Conservation (phyloP, 78 protist genomes). For the Protostelium mycophagum region DNA sequence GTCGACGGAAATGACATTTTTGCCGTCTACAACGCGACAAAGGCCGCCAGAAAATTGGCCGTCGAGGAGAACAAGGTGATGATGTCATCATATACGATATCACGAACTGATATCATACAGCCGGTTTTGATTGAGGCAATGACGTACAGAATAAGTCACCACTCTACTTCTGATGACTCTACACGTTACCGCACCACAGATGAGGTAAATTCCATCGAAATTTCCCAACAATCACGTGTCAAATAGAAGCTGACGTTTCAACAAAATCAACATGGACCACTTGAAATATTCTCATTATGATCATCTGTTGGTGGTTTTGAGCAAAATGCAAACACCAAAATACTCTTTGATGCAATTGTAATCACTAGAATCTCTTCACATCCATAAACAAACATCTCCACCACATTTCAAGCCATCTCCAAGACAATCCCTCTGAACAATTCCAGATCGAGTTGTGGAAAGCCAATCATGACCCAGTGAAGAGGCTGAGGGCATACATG, state of each 20-base stretch:
- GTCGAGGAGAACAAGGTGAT: constrained; percentile 19
- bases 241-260: not conserved
- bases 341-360: constrained; percentile 1
- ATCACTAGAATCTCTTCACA: too few relatives aligned
- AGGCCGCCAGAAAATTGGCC: constrained; percentile 69
- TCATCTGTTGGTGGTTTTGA: not conserved
- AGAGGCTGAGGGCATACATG: constrained; percentile 26
- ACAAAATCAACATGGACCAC: not conserved
- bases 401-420: too few relatives aligned
- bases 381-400: too few relatives aligned
- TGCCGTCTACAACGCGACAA: constrained; percentile 86
- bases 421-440: not conserved
- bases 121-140: constrained; percentile 85
- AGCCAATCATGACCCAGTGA: constrained; percentile 24
- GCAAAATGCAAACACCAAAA: not conserved
- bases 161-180: constrained; percentile 93
- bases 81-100: not conserved
- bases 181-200: constrained; percentile 76
- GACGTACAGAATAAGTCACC: constrained; percentile 84
- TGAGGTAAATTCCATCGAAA: constrained; percentile 61
- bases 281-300: not conserved
- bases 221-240: constrained; percentile 61
- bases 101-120: not conserved
- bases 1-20: constrained; percentile 95
- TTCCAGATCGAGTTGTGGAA: constrained; percentile 28